phyloP scores from a whole-genome alignment of 495 filamentous ascomycete species.

The Hypoxylon trugodes region DNA sequence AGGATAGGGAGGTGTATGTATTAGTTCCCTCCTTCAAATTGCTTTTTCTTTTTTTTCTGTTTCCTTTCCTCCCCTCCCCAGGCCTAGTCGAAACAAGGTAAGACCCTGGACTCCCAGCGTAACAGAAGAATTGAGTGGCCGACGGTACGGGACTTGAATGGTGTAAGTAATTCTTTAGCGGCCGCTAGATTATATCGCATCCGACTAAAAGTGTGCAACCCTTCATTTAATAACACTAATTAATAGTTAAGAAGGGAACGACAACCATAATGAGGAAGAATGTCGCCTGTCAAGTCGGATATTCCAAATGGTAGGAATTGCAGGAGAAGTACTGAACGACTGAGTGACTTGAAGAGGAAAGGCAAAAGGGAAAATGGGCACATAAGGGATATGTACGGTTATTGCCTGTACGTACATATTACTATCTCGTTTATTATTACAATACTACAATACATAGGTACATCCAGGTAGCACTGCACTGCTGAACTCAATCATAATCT shows the following conservation, averaged over 20 bases:
- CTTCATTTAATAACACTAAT: too few species aligned
- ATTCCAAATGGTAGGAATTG: not conserved
- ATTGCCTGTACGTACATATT: slow-evolving; percentile 18
- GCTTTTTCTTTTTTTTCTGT: too few species aligned
- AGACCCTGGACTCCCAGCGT: slow-evolving; percentile 30
- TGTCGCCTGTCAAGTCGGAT: slow-evolving; percentile 11
- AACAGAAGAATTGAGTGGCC: too few species aligned
- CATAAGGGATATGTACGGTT: slow-evolving; percentile 24
- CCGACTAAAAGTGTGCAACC: too few species aligned
- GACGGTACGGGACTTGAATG: too few species aligned
- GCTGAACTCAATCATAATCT: too few species aligned
- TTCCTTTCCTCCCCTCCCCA: slow-evolving; percentile 19
- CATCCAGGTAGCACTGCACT: too few species aligned
- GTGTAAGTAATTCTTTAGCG: slow-evolving; percentile 5
- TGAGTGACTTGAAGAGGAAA: slow-evolving; percentile 10
- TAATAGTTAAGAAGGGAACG: slow-evolving; percentile 16
- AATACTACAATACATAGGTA: slow-evolving; percentile 29
- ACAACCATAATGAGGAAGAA: slow-evolving; percentile 23
- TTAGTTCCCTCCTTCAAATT: slow-evolving; percentile 29
- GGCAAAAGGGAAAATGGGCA: slow-evolving; percentile 26
- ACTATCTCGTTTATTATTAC: slow-evolving; percentile 43
- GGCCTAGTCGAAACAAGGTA: slow-evolving; percentile 33
- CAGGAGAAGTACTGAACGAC: slow-evolving; percentile 18
- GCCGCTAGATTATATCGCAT: too few species aligned
- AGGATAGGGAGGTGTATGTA: too few species aligned